phyloP scores from a whole-genome alignment of 2,329 filamentous ascomycete genomes.

The Hymenoscyphus albidus region DNA sequence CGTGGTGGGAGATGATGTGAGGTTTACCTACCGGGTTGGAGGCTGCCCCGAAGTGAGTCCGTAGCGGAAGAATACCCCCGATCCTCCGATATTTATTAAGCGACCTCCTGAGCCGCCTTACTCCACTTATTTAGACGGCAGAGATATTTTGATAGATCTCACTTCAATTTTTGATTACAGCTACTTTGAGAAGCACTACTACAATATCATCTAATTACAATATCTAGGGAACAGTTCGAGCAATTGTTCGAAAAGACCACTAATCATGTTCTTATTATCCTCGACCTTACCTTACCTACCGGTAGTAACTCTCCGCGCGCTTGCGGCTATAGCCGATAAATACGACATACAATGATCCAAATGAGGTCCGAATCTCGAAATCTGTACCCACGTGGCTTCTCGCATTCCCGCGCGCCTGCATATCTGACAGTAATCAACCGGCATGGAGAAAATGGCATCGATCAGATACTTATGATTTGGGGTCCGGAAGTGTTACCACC shows the following conservation, averaged over 20 bases:
- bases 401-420: background rate
- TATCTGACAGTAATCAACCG: background rate
- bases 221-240: too few species aligned
- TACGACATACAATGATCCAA: background rate
- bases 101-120: background rate
- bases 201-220: too few species aligned
- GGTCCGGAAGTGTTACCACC: background rate
- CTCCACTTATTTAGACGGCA: too few species aligned
- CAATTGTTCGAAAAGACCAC: too few species aligned
- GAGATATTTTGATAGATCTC: too few species aligned
- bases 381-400: background rate
- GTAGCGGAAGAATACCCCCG: background rate
- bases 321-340: background rate
- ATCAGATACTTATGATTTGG: background rate
- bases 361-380: background rate
- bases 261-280: too few species aligned
- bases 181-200: too few species aligned
- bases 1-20: slow-evolving; percentile 6
- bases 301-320: background rate
- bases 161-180: too few species aligned
- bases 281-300: too few species aligned
- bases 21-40: background rate
- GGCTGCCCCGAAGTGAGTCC: background rate
- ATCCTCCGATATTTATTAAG: background rate
- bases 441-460: background rate